Conservation (phyloP, 768 basidiomycete species). For the Lentinula lateritia region DNA sequence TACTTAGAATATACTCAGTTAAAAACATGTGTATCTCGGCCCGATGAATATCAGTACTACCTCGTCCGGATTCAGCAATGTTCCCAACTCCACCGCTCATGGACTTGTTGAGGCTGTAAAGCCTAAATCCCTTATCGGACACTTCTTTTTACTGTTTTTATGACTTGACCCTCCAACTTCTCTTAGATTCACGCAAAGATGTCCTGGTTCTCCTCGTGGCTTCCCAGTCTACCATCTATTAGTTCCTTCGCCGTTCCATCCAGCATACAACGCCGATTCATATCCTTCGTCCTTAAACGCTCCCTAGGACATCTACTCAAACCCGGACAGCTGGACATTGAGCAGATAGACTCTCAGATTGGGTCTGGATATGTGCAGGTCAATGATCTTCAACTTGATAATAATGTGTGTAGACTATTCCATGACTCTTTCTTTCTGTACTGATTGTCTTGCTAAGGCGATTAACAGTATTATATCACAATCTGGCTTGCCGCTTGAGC, state of each 20-base stretch:
- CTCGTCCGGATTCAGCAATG: background rate
- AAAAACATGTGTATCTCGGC: background rate
- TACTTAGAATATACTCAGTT: no score
- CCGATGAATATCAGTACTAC: background rate
- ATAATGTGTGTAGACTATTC: constrained; percentile 45
- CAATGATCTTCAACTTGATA: constrained; percentile 75
- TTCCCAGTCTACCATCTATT: constrained; percentile 62
- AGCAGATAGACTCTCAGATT: constrained; percentile 88
- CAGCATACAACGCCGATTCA: constrained; percentile 78
- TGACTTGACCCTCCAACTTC: background rate
- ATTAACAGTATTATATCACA: constrained; percentile 59
- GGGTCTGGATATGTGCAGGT: constrained; percentile 88
- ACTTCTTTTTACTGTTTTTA: background rate
- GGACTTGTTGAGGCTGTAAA: background rate
- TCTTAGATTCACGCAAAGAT: constrained; percentile 25
- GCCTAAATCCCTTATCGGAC: background rate
- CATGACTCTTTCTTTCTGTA: constrained; percentile 4
- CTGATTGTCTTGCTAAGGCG: constrained; percentile 42
- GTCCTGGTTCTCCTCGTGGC: constrained; percentile 54
- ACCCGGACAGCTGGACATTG: constrained; percentile 82
- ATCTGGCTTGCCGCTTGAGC: constrained; percentile 54
- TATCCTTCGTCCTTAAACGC: constrained; percentile 84
- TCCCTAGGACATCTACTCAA: constrained; percentile 81
- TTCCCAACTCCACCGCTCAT: background rate
- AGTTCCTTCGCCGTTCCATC: constrained; percentile 60